Evolutionary conservation across 148 eudicot species (phyloP), one percentile per base, ranked within the genome.

Genomic region (Pharnaceum exiguum): DNA sequence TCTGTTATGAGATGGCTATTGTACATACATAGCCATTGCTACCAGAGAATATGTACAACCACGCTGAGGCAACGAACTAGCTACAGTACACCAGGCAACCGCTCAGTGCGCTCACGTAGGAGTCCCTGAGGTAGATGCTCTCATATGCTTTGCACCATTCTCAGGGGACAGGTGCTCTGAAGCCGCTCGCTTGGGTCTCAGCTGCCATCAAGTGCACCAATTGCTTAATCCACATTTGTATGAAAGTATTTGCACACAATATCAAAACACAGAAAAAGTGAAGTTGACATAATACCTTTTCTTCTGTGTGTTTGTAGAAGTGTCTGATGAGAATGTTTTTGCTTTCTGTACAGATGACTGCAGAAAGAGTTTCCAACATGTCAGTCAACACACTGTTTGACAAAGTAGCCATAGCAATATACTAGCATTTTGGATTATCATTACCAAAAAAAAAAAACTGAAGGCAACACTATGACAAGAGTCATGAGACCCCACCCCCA

Each of bases 251-350:
- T 10, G 29, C 30, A 29, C 5, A 12, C 11, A 44, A 16, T n/a
- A 21, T 22, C 30, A 43, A 18, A 29, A 10, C 2, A 12, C 16
- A 18, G 38, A 11, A 30, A 10, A 21, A 9, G 5, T 6, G 2
- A 21, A 9, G 5, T 6, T 2, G 25, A 61, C 35, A 43, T 43
- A 69, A 46, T 67, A 88, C 96, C 96, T 88, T 88, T 27, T 85
- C 93, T 59, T 85, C 93, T 32, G 89, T 74, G 52, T 70, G 87
- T 63, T 73, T 79, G 73, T 89, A 89, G 64, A 89, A 72, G 71
- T 89, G 89, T 59, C 93, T 70, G 49, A 89, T 62, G 21, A 85
- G 82, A 60, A 85, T 85, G 56, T 79, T 82, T 59, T 85, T 89
- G 68, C 73, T 68, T 65, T 89, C 96, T 10, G 93, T 65, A 59